Conservation (phyloP, 495 filamentous ascomycete genomes). For the Penicillium macrosclerotiorum region DNA sequence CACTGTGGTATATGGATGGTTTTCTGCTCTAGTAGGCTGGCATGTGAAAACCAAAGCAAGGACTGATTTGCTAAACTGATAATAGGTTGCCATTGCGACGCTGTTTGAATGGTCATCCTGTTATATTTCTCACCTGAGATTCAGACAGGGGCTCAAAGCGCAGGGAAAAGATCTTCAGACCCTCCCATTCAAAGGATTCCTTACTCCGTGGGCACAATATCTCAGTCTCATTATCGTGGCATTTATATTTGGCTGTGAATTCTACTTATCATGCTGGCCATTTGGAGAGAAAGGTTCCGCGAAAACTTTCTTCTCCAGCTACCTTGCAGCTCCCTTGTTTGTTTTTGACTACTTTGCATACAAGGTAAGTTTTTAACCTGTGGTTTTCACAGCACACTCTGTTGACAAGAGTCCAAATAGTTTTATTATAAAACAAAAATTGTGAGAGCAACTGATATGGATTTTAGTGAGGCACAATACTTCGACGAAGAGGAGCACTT, state of each 20-base stretch:
- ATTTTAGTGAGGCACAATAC: slow-evolving; percentile 21
- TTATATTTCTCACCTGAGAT: slow-evolving; percentile 62
- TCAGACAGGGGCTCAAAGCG: slow-evolving; percentile 51
- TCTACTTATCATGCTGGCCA: slow-evolving; percentile 44
- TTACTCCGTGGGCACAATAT: slow-evolving; percentile 60
- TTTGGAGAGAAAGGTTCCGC: slow-evolving; percentile 27
- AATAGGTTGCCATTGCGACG: slow-evolving; percentile 29
- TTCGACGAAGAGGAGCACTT: slow-evolving; percentile 28
- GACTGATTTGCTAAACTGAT: no score
- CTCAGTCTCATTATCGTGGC: slow-evolving; percentile 55
- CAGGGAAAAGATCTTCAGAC: slow-evolving; percentile 51
- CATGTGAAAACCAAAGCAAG: no score
- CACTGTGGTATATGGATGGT: slow-evolving; percentile 25
- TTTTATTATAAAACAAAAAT: slow-evolving; percentile 24
- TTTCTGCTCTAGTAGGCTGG: slow-evolving; percentile 22
- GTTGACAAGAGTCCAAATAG: no score
- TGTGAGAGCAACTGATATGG: slow-evolving; percentile 23
- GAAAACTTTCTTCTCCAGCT: slow-evolving; percentile 30
- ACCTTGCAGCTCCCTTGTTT: slow-evolving; percentile 30
- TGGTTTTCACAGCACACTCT: no score
- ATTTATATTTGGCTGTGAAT: slow-evolving; percentile 61
- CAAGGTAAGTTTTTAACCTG: slow-evolving; percentile 24
- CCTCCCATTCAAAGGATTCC: slow-evolving; percentile 55
- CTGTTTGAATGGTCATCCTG: slow-evolving; percentile 52
- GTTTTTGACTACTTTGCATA: slow-evolving; percentile 28